Conservation (phyloP, 345 rosid genomes). For the Rhodamnia rubescens region DNA sequence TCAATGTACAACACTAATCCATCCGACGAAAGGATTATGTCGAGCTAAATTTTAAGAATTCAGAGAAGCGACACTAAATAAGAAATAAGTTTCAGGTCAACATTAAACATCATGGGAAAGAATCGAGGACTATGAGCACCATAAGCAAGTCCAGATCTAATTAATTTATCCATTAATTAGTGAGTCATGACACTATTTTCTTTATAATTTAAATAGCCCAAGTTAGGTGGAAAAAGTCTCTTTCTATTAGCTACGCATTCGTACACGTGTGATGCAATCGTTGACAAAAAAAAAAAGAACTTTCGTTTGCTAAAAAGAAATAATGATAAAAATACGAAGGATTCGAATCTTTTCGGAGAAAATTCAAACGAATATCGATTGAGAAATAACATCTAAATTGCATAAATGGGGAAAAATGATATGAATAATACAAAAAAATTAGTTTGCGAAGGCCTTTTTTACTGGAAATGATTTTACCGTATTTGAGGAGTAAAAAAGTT, state of each 20-base stretch:
- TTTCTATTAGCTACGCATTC: too few species aligned
- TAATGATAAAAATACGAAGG: not conserved
- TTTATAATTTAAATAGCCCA: too few species aligned
- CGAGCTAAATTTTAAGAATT: not conserved
- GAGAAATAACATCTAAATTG: not conserved
- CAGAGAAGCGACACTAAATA: not conserved
- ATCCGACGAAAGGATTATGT: not conserved
- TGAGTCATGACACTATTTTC: too few species aligned
- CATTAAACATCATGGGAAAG: not conserved
- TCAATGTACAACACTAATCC: not conserved
- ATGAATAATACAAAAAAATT: rapidly evolving
- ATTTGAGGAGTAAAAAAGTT: not conserved
- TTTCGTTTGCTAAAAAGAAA: not conserved
- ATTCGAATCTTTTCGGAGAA: not conserved
- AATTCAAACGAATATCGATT: not conserved
- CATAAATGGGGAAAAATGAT: not conserved
- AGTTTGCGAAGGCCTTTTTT: not conserved
- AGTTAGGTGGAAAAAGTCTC: too few species aligned
- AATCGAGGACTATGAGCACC: not conserved
- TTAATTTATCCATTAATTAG: too few species aligned
- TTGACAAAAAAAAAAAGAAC: rapidly evolving
- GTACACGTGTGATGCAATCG: not conserved
- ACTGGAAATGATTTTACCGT: not conserved
- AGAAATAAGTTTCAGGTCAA: not conserved
- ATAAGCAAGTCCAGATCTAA: too few species aligned